Conservation (phyloP, 2,329 filamentous ascomycete species). For the Colletotrichum sp. region DNA sequence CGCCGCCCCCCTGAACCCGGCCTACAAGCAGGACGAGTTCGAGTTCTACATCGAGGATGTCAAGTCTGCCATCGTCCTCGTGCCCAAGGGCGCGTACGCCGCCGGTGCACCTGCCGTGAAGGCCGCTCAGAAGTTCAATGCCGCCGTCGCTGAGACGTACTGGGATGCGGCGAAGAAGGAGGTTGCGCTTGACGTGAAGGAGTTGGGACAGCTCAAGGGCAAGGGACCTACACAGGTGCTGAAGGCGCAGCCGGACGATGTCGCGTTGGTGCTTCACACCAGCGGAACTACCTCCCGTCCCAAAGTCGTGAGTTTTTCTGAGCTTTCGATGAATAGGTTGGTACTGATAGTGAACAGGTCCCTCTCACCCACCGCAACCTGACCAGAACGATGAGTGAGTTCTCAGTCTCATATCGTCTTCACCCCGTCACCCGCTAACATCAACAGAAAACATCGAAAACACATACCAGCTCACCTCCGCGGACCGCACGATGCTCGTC, state of each 20-base stretch:
- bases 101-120: conserved; percentile 74
- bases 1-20: conserved; percentile 85
- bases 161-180: conserved; percentile 70
- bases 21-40: conserved; percentile 89
- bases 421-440: neutral
- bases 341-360: conserved; percentile 49
- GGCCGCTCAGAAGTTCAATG: conserved; percentile 79
- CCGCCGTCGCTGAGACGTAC: conserved; percentile 87
- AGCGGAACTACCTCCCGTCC: conserved; percentile 83
- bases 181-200: conserved; percentile 80
- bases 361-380: conserved; percentile 83
- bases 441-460: conserved; percentile 72
- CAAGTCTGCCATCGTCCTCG: conserved; percentile 77
- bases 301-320: conserved; percentile 68
- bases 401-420: neutral
- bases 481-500: conserved; percentile 82
- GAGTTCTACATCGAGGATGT: conserved; percentile 93
- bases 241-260: conserved; percentile 72
- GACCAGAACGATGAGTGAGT: conserved; percentile 76
- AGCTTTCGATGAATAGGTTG: neutral
- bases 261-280: conserved; percentile 83
- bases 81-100: conserved; percentile 73
- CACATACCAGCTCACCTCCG: conserved; percentile 74
- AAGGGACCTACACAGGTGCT: conserved; percentile 43
- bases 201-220: conserved; percentile 67